Evolutionary conservation across 306 rosid species (phyloP), one percentile per base, ranked within the genome.

Genomic region (Cicer yamashitae): DNA sequence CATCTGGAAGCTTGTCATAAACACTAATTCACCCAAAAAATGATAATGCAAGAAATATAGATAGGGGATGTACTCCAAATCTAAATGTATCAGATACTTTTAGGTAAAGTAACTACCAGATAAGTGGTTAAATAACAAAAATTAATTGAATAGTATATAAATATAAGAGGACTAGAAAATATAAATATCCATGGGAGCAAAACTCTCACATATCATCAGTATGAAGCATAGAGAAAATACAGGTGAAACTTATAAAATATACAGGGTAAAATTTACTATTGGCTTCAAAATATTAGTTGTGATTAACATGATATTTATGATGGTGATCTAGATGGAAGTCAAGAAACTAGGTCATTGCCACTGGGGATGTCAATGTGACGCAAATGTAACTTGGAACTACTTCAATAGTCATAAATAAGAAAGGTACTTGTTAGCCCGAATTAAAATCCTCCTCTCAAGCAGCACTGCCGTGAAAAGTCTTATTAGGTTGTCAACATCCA

Each of bases 401-500:
- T 73, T 69, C 81, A 69, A 77, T 71, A 17, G 60, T 75, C 75
- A 71, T 57, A 83, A 75, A 75, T 69, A 61, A 79, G 71, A 80
- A 78, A 72, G 47, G 11, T 89, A 92, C 99, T 92, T 94, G 91
- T 89, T 88, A n/a, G 99, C 96, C 70, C 97, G 96, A 73, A 94
- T 82, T 77, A 94, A 87, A 84, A 94, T 88, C 85, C 98, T 94
- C 86, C 99, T 84, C 83, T 94, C 99, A 86, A 94, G 96, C 88
- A 94, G 86, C 78, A 94, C 98, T 1, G 99, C 93, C 11, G 97
- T 90, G 75, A 94, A 94, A 75, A 94, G 96, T 76, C 70, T 88
- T 76, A 92, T 83, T 54, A 94, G 82, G 83, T 94, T 89, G 85
- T 94, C 96, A 78, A 92, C 92, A 74, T 92, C 99, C 84, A 94